A percentile compares a stretch with the other conserved stretches of the same genome.
phyloP scores from a whole-genome alignment of 495 filamentous ascomycete species.

The Penicillium angulare region DNA sequence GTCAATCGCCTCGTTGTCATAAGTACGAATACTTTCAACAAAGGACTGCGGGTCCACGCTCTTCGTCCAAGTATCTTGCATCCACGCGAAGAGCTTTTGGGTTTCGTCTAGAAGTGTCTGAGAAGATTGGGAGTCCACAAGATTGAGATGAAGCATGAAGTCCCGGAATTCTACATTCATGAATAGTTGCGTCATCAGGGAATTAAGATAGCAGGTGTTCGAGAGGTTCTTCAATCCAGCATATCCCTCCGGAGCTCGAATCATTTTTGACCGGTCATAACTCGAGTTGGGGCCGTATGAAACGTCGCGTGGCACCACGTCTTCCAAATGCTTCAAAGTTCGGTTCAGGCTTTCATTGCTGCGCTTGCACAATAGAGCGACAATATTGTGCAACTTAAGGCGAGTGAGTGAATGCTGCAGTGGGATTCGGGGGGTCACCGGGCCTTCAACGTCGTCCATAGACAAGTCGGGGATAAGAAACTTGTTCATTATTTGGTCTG shows the following conservation, averaged over 20 bases:
- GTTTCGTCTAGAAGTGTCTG: constrained; percentile 75
- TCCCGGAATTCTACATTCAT: constrained; percentile 89
- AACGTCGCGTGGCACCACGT: constrained; percentile 50
- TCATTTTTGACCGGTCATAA: constrained; percentile 64
- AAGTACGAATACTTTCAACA: constrained; percentile 73
- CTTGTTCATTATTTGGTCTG: constrained; percentile 58
- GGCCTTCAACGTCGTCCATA: constrained; percentile 13
- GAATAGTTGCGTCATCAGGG: constrained; percentile 91
- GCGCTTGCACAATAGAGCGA: constrained; percentile 58
- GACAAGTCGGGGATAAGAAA: constrained; percentile 69
- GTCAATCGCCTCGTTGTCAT: constrained; percentile 83
- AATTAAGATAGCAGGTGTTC: constrained; percentile 98
- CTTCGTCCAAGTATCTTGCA: constrained; percentile 79
- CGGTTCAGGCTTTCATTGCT: constrained; percentile 45
- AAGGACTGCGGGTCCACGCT: constrained; percentile 70
- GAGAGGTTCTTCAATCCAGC: constrained; percentile 85
- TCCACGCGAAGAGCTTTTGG: constrained; percentile 74
- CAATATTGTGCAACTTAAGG: constrained; percentile 60
- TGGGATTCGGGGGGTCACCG: constrained; percentile 35
- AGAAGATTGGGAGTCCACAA: constrained; percentile 49
- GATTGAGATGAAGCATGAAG: constrained; percentile 71
- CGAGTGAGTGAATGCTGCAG: constrained; percentile 57
- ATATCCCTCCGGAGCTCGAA: constrained; percentile 74
- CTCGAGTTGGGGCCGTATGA: constrained; percentile 35
- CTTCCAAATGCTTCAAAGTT: constrained; percentile 52